phyloP scores from a whole-genome alignment of 768 basidiomycete species.

The Auriscalpium orientale region DNA sequence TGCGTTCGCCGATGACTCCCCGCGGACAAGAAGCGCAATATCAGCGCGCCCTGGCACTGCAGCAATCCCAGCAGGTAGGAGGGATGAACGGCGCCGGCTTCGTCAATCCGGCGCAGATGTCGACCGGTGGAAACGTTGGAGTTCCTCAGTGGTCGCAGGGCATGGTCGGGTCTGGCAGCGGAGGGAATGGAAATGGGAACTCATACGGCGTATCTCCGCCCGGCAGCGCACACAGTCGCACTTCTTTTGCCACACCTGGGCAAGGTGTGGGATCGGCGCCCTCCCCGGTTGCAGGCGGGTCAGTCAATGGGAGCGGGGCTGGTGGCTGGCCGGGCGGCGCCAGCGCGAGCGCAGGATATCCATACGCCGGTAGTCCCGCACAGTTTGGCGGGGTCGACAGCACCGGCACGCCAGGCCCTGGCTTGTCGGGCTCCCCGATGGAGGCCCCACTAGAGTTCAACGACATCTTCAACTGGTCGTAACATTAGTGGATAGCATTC shows the following conservation, averaged over 20 bases:
- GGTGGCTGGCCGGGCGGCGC: background rate
- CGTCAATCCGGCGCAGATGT: constrained; percentile 8
- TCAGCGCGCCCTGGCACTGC: constrained; percentile 10
- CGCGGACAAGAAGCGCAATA: constrained; percentile 1
- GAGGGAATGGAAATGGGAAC: background rate
- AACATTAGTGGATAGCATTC: background rate
- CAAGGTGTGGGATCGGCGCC: constrained; percentile 7
- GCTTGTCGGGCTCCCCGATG: constrained; percentile 9
- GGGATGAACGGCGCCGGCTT: constrained; percentile 7
- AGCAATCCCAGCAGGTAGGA: constrained; percentile 1
- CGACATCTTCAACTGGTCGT: constrained; percentile 12
- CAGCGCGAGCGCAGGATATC: background rate
- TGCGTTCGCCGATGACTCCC: background rate
- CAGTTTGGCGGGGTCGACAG: constrained; percentile 5
- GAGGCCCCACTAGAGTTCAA: constrained; percentile 13
- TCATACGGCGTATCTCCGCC: constrained; percentile 12
- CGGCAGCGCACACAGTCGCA: constrained; percentile 13
- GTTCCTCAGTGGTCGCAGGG: too few species aligned
- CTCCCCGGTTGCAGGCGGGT: constrained; percentile 3
- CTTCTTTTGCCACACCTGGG: constrained; percentile 1
- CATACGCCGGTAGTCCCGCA: constrained; percentile 1
- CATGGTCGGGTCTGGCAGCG: background rate
- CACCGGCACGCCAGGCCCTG: constrained; percentile 3
- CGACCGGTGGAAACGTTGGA: background rate
- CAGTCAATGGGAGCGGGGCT: background rate